Conservation (phyloP, 1,284 basidiomycete species). For the Tilletia horrida region DNA sequence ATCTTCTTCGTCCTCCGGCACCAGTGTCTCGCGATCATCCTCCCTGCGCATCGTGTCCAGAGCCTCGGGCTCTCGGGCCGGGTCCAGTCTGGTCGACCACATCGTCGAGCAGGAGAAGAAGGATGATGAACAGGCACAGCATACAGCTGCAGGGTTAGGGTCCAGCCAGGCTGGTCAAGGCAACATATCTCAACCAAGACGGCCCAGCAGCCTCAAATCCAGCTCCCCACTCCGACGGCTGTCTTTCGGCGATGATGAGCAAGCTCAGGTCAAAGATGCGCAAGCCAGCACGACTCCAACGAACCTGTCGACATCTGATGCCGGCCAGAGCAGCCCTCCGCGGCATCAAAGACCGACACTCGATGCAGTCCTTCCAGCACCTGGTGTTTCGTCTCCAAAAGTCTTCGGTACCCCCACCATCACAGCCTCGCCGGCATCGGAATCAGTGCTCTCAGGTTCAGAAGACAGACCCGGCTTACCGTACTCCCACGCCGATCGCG, state of each 20-base stretch:
- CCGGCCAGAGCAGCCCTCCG: background rate
- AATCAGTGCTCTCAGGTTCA: background rate
- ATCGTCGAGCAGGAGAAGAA: background rate
- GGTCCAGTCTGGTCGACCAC: slow-evolving; percentile 13
- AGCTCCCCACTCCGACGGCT: background rate
- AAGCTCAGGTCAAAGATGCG: too few species aligned
- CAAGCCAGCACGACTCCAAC: too few species aligned
- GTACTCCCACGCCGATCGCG: background rate
- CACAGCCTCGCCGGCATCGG: background rate
- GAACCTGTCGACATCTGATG: background rate
- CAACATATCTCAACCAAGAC: background rate
- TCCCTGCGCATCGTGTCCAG: slow-evolving; percentile 5
- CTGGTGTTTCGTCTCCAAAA: too few species aligned
- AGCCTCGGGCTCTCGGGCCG: background rate
- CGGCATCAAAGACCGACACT: too few species aligned
- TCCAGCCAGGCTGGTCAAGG: too few species aligned
- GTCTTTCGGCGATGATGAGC: too few species aligned
- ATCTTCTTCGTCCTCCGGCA: background rate
- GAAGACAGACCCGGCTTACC: too few species aligned
- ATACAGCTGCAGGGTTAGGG: too few species aligned
- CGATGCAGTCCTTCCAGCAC: too few species aligned
- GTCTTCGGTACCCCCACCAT: background rate
- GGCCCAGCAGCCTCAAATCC: background rate
- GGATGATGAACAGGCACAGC: background rate
- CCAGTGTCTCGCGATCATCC: background rate